Percentiles rank a stretch among this genome's conserved stretches.
Evolutionary conservation across 1,284 basidiomycete species (phyloP).

Genomic region (Naganishia albida): DNA sequence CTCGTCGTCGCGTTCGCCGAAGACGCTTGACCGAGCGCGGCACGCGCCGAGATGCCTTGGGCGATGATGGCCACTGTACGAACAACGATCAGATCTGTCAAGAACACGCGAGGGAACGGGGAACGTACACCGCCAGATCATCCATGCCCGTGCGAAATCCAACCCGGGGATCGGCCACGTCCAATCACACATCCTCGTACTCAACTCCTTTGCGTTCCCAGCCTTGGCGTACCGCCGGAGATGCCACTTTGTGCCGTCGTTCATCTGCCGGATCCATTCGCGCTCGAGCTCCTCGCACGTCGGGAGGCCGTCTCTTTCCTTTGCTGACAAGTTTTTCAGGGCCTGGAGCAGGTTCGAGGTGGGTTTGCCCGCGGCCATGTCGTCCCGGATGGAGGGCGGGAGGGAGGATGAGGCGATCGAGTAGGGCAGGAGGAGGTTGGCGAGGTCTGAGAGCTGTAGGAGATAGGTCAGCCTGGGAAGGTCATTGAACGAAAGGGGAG

Average conservation of each 20-base stretch:
- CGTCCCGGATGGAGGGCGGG: conserved; percentile 16
- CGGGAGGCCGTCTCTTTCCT: conserved; percentile 63
- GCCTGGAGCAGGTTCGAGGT: conserved; percentile 47
- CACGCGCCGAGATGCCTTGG: conserved; percentile 90
- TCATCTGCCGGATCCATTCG: conserved; percentile 53
- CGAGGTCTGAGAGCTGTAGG: conserved; percentile 87
- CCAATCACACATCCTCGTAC: conserved; percentile 38
- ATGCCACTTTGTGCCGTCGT: conserved; percentile 41
- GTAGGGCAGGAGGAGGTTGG: conserved; percentile 85
- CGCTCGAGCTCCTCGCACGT: conserved; percentile 67
- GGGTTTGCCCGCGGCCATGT: conserved; percentile 43
- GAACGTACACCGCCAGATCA: conserved; percentile 72
- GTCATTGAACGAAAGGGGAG: background rate
- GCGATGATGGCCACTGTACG: conserved; percentile 76
- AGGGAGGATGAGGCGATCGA: conserved; percentile 60
- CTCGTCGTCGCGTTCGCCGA: conserved; percentile 71
- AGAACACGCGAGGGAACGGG: background rate
- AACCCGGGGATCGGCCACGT: conserved; percentile 45
- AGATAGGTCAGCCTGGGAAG: background rate
- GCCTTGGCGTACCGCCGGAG: conserved; percentile 4
- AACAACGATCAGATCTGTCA: conserved; percentile 19
- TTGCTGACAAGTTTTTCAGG: conserved; percentile 65
- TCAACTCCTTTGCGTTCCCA: conserved; percentile 3
- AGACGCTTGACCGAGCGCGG: conserved; percentile 79
- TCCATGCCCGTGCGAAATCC: conserved; percentile 65